Conservation (phyloP, 331 rosid species). For the Malus hybrid region DNA sequence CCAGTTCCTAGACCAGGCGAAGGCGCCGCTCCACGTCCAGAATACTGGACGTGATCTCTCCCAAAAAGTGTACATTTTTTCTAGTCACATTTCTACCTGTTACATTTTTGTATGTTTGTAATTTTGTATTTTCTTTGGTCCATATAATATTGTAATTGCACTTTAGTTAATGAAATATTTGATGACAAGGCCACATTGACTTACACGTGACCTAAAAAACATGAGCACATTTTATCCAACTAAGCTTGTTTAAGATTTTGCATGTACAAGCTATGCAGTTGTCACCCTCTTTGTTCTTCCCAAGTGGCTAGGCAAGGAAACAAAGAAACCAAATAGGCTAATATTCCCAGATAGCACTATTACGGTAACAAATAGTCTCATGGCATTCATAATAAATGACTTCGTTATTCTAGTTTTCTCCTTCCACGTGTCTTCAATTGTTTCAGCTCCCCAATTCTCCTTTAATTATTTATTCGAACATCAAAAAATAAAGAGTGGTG, state of each 20-base stretch:
- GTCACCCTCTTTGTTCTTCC: background rate
- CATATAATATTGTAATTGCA: background rate
- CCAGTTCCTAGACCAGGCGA: no score
- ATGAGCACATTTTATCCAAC: constrained; percentile 9
- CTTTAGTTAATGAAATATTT: background rate
- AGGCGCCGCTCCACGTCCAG: no score
- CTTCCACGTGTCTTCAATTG: no score
- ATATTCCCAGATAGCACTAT: no score
- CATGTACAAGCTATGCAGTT: background rate
- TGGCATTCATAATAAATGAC: no score
- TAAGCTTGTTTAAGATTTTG: background rate
- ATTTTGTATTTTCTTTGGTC: background rate
- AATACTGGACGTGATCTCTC: no score
- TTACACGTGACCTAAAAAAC: background rate
- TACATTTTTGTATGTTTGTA: background rate
- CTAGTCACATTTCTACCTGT: background rate
- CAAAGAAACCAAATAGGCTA: background rate
- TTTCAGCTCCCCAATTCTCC: no score
- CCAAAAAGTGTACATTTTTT: constrained; percentile 37
- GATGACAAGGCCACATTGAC: constrained; percentile 10
- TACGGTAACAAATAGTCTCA: no score
- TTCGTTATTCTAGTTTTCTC: no score
- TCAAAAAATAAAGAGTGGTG: no score
- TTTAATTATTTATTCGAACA: no score
- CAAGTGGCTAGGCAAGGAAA: background rate